Evolutionary conservation across 108 stramenopile genomes (phyloP).

Genomic region (Stephanodiscus triporus): DNA sequence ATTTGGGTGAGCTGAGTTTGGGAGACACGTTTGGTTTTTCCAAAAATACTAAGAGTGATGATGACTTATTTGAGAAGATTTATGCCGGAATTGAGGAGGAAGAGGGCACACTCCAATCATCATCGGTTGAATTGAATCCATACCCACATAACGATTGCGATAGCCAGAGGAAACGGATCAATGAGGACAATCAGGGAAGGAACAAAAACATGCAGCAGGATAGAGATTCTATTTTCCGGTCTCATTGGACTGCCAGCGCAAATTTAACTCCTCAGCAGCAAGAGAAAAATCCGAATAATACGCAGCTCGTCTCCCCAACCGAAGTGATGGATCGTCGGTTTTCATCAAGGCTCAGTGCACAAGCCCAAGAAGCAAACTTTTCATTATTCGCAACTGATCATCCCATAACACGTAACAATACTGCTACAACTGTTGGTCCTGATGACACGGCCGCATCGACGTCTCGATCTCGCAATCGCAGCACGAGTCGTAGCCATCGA

Average conservation of each 20-base stretch:
- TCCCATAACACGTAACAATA: background rate
- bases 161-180: background rate
- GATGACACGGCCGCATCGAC: background rate
- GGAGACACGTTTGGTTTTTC: constrained; percentile 20
- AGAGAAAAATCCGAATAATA: background rate
- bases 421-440: background rate
- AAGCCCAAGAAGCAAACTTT: constrained; percentile 2
- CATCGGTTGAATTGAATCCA: constrained; percentile 24
- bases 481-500: constrained; percentile 18
- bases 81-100: constrained; percentile 11
- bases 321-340: constrained; percentile 26
- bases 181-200: background rate
- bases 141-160: constrained; percentile 6
- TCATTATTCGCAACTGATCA: background rate
- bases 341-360: constrained; percentile 8
- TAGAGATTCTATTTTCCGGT: background rate
- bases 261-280: background rate
- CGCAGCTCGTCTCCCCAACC: constrained; percentile 14
- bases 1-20: constrained; percentile 4
- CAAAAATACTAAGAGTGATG: constrained; percentile 10
- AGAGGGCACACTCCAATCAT: constrained; percentile 15
- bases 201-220: background rate
- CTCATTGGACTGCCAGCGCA: background rate
- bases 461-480: constrained; percentile 11
- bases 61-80: constrained; percentile 7